These are phyloP conservation scores for Monosporascus sp. DNA, from an alignment of 2,329 filamentous ascomycete species.

Conservation along the genomic window DNA sequence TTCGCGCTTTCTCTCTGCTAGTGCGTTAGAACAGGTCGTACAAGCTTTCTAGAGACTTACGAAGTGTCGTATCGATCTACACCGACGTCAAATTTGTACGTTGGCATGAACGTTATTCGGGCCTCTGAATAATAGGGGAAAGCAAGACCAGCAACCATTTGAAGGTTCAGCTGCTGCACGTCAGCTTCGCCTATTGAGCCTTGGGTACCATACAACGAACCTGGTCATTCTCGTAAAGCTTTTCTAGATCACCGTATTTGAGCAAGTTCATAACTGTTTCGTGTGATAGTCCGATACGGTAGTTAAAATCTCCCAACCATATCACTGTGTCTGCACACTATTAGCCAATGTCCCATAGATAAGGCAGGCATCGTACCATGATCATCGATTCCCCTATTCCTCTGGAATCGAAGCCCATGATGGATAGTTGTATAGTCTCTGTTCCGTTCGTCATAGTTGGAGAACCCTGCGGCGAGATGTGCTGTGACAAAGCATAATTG, in stretches of 20 bases:
- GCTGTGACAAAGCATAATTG: conserved; percentile 94
- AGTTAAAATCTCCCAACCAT: conserved; percentile 98
- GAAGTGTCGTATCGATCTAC: conserved; percentile 89
- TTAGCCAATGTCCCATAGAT: conserved; percentile 14
- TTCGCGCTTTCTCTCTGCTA: conserved; percentile 79
- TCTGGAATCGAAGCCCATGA: conserved; percentile 81
- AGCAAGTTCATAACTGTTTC: conserved; percentile 74
- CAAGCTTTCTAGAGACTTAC: conserved; percentile 39
- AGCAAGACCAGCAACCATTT: conserved; percentile 88
- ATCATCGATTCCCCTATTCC: conserved; percentile 85
- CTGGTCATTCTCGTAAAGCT: conserved; percentile 87
- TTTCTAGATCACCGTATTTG: conserved; percentile 65
- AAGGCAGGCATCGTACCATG: conserved; percentile 53
- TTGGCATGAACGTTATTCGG: conserved; percentile 81
- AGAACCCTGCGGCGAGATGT: conserved; percentile 90
- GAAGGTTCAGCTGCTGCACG: conserved; percentile 66
- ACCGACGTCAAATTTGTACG: conserved; percentile 91
- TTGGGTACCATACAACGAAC: conserved; percentile 32
- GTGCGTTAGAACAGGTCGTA: conserved; percentile 22
- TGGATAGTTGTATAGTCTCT: conserved; percentile 87
- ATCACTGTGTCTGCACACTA: conserved; percentile 60
- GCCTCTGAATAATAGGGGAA: conserved; percentile 93
- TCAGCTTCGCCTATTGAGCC: conserved; percentile 9
- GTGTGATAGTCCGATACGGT: conserved; percentile 80
- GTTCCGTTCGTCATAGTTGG: conserved; percentile 95